Conservation (phyloP, 208 protist species). For the Sergeia podlipaevii region DNA sequence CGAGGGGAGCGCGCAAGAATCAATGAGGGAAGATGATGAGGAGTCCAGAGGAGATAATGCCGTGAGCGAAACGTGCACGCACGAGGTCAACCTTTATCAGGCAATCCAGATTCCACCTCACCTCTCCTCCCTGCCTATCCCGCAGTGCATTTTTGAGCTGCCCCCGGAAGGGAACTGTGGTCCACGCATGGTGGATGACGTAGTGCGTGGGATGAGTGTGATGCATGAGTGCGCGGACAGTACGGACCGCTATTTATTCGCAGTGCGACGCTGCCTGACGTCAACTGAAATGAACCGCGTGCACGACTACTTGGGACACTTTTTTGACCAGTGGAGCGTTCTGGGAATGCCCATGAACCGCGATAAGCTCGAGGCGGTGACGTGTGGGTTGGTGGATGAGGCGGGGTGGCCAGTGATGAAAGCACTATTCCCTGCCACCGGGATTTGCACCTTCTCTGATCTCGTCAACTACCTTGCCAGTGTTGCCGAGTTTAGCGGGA, state of each 20-base stretch:
- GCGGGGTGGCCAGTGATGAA: slow-evolving; percentile 54
- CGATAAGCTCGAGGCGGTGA: slow-evolving; percentile 56
- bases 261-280: slow-evolving; percentile 58
- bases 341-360: slow-evolving; percentile 53
- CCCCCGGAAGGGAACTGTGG: slow-evolving; percentile 54
- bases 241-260: slow-evolving; percentile 62
- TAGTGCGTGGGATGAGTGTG: slow-evolving; percentile 51
- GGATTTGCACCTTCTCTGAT: slow-evolving; percentile 55
- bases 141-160: no score
- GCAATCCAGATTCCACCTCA: no score
- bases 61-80: neutral
- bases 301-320: slow-evolving; percentile 59
- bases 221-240: slow-evolving; percentile 50
- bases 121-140: no score
- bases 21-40: neutral
- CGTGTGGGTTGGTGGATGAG: slow-evolving; percentile 38
- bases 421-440: slow-evolving; percentile 67
- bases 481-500: slow-evolving; percentile 68
- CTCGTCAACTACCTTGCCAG: slow-evolving; percentile 75
- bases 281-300: slow-evolving; percentile 54
- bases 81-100: neutral
- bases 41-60: neutral
- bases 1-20: neutral
- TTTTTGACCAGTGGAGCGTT: slow-evolving; percentile 44
- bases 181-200: slow-evolving; percentile 68